Evolutionary conservation across 2,329 filamentous ascomycete genomes (phyloP).

Genomic region (Fusarium phyllophilum): DNA sequence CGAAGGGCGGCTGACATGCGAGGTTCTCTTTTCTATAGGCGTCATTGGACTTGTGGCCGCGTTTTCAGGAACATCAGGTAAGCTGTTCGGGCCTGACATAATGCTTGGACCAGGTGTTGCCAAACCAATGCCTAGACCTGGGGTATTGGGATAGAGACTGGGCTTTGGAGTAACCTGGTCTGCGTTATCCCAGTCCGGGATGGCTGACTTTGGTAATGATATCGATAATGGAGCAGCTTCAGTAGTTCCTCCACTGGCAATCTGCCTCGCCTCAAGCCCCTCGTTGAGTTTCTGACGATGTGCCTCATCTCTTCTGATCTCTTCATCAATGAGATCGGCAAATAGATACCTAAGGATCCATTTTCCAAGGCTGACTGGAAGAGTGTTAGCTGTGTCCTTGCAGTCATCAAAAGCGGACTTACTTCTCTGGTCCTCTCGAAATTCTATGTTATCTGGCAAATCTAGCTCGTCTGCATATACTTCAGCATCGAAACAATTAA

Average conservation of each 20-base stretch:
- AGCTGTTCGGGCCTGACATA: conserved; percentile 41
- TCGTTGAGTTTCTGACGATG: conserved; percentile 77
- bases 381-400: conserved; percentile 37
- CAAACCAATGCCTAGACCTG: conserved; percentile 80
- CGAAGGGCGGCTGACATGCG: conserved; percentile 69
- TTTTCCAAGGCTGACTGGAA: conserved; percentile 90
- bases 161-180: conserved; percentile 68
- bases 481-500: conserved; percentile 97
- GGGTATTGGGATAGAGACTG: conserved; percentile 75
- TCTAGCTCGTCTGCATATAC: conserved; percentile 93
- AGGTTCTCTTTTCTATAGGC: conserved; percentile 64
- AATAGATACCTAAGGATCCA: conserved; percentile 97
- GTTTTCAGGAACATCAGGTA: conserved; percentile 62
- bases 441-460: conserved; percentile 78
- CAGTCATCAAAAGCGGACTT: conserved; percentile 48
- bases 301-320: conserved; percentile 82
- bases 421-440: conserved; percentile 94
- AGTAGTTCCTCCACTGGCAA: conserved; percentile 53
- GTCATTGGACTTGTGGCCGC: conserved; percentile 54
- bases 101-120: conserved; percentile 69
- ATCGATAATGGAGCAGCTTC: conserved; percentile 70
- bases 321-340: conserved; percentile 86
- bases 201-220: conserved; percentile 50
- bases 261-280: conserved; percentile 66
- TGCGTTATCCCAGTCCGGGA: conserved; percentile 52